Evolutionary conservation across 148 eudicot genomes (phyloP).

Genomic region (Rhododendron simsii): DNA sequence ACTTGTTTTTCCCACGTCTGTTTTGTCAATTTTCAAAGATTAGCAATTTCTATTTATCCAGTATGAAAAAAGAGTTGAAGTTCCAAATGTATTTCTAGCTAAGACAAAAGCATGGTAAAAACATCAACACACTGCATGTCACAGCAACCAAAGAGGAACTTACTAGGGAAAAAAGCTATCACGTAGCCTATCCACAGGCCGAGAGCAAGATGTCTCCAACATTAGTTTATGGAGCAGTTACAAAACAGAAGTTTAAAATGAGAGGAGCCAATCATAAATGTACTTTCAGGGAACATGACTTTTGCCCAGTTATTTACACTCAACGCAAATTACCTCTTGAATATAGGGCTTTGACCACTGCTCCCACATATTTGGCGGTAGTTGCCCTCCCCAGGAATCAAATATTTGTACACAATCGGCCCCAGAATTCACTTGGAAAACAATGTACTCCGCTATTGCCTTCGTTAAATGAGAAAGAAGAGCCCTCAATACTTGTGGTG

Average conservation of each 20-base stretch:
- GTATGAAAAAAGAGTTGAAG: neutral
- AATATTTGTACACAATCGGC: constrained; percentile 96
- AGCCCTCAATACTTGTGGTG: constrained; percentile 65
- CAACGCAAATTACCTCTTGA: constrained; percentile 48
- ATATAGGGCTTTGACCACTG: constrained; percentile 94
- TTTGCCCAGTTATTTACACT: neutral
- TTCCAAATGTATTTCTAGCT: neutral
- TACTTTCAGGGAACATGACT: neutral
- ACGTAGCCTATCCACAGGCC: neutral
- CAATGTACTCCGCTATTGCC: constrained; percentile 77
- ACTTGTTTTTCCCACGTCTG: neutral
- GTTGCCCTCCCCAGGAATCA: constrained; percentile 98
- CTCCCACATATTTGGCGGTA: constrained; percentile 95
- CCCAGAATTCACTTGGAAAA: constrained; percentile 84
- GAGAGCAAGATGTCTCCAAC: neutral
- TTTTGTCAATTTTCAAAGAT: neutral
- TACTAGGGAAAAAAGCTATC: neutral
- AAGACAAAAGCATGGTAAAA: neutral
- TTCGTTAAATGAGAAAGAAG: constrained; percentile 76
- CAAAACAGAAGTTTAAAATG: neutral
- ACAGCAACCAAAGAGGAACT: neutral
- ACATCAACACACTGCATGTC: neutral
- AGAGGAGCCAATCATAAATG: neutral
- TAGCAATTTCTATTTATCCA: neutral
- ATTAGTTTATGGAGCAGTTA: neutral